phyloP scores from a whole-genome alignment of 2,329 filamentous ascomycete genomes.

The Cercospora canescens region DNA sequence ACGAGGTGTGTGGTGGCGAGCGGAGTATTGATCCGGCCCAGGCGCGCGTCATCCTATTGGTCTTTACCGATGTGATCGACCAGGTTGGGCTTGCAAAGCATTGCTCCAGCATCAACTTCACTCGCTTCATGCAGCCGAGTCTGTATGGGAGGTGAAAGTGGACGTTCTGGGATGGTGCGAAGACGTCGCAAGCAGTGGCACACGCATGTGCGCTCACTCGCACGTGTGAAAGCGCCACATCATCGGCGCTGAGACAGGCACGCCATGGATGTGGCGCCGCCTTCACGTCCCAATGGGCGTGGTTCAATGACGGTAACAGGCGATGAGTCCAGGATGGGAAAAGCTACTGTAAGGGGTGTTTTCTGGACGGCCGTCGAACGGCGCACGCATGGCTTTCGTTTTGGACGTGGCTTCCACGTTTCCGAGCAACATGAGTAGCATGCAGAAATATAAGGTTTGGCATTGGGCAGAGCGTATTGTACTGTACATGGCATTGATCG shows the following conservation, averaged over 20 bases:
- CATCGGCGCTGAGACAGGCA: neutral
- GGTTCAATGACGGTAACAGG: neutral
- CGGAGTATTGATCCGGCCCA: neutral
- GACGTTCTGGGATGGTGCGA: neutral
- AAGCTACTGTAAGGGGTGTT: neutral
- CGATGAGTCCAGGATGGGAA: neutral
- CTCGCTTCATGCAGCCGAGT: neutral
- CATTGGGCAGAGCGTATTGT: neutral
- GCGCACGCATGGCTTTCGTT: neutral
- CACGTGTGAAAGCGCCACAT: constrained; percentile 1
- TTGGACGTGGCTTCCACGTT: constrained; percentile 1
- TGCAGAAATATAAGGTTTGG: neutral
- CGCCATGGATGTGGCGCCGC: constrained; percentile 4
- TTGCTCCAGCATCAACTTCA: constrained; percentile 1
- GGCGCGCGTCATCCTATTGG: constrained; percentile 41
- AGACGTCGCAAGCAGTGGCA: neutral
- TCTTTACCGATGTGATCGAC: constrained; percentile 45
- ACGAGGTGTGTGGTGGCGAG: neutral
- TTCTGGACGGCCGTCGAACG: neutral
- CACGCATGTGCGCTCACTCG: neutral
- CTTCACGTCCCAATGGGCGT: neutral
- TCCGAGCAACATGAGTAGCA: neutral
- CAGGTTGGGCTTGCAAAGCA: neutral
- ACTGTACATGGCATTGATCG: constrained; percentile 2
- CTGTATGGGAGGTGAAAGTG: neutral